Evolutionary conservation across 345 rosid genomes (phyloP).

Genomic region (Salix viminalis): DNA sequence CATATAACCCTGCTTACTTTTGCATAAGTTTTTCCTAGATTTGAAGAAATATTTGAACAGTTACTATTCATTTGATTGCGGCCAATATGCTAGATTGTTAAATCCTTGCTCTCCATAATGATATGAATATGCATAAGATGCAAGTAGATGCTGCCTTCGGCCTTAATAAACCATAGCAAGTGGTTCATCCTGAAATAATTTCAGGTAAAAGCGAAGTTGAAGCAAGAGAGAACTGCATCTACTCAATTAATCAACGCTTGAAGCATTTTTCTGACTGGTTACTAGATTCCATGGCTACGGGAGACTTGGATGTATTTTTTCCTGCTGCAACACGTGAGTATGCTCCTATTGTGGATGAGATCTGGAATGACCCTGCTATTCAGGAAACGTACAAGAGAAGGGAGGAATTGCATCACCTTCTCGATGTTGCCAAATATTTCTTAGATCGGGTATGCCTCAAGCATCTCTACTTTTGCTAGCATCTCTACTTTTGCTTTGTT

Average conservation of each 20-base stretch:
- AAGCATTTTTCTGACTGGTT: constrained; percentile 65
- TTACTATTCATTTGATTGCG: not conserved
- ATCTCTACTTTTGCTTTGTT: constrained; percentile 2
- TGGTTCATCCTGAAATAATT: constrained; percentile 1
- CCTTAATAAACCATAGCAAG: not conserved
- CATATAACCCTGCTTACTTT: not conserved
- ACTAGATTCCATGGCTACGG: constrained; percentile 49
- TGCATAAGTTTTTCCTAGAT: not conserved
- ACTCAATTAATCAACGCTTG: constrained; percentile 47
- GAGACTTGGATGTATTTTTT: constrained; percentile 59
- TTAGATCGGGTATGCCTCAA: constrained; percentile 39
- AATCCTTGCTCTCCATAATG: not conserved
- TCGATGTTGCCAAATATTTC: constrained; percentile 53
- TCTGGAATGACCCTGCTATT: constrained; percentile 59
- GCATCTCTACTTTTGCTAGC: not conserved
- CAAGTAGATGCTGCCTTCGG: not conserved
- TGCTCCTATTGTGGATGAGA: constrained; percentile 52
- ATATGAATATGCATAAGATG: not conserved
- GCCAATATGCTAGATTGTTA: not conserved
- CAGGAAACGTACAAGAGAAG: constrained; percentile 65
- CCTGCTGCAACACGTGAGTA: constrained; percentile 74
- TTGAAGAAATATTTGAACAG: not conserved
- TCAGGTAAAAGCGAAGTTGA: constrained; percentile 28
- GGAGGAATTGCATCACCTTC: constrained; percentile 42
- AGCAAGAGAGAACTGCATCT: constrained; percentile 35